Evolutionary conservation across 768 basidiomycete genomes (phyloP).

Genomic region (Termitomyces sp.): DNA sequence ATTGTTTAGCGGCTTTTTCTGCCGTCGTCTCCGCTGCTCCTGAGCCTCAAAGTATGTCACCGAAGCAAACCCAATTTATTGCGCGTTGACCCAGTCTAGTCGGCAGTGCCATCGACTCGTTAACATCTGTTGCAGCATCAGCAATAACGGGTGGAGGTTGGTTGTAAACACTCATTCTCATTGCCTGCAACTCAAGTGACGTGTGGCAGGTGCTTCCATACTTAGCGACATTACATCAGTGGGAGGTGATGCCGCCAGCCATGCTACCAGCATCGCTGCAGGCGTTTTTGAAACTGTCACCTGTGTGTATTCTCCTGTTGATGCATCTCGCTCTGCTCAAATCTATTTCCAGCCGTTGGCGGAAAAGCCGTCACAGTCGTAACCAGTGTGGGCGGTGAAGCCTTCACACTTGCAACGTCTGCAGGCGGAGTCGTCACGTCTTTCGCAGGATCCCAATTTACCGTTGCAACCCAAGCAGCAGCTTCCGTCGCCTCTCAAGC

Average conservation of each 20-base stretch:
- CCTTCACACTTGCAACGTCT: slow-evolving; percentile 49
- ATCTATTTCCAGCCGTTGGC: slow-evolving; percentile 40
- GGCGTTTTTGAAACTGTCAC: slow-evolving; percentile 34
- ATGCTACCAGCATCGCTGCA: slow-evolving; percentile 24
- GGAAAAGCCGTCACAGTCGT: slow-evolving; percentile 49
- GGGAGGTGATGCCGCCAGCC: slow-evolving; percentile 21
- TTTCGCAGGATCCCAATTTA: slow-evolving; percentile 49
- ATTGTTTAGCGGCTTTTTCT: slow-evolving; percentile 30
- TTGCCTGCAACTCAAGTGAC: background rate
- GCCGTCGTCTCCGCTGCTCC: slow-evolving; percentile 31
- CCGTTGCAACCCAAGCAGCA: slow-evolving; percentile 36
- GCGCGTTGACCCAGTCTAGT: slow-evolving; percentile 21
- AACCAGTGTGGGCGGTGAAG: slow-evolving; percentile 53
- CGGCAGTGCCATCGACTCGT: slow-evolving; percentile 30
- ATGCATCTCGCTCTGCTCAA: slow-evolving; percentile 10
- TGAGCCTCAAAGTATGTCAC: slow-evolving; percentile 32
- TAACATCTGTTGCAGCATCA: slow-evolving; percentile 30
- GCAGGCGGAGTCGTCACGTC: slow-evolving; percentile 40
- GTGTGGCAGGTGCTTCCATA: slow-evolving; percentile 29
- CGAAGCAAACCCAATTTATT: background rate
- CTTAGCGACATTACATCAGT: slow-evolving; percentile 25
- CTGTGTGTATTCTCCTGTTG: slow-evolving; percentile 18
- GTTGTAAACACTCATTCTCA: background rate
- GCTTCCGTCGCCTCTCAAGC: slow-evolving; percentile 19
- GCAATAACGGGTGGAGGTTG: slow-evolving; percentile 24